phyloP scores from a whole-genome alignment of 2,329 filamentous ascomycete species.

The Dothideomycetes sp. region DNA sequence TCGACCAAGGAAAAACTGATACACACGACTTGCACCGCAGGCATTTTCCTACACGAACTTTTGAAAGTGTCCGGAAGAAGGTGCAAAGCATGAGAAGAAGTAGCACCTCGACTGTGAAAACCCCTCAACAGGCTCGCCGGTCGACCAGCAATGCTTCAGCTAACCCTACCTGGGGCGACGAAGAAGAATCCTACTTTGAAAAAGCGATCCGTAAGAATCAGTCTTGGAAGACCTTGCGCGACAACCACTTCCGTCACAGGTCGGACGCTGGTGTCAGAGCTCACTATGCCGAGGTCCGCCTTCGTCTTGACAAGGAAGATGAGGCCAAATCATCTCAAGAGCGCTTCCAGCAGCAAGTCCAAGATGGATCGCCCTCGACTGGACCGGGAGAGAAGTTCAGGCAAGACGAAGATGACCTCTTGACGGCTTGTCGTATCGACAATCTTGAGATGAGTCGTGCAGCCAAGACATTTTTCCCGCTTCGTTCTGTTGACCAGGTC shows the following conservation, averaged over 20 bases:
- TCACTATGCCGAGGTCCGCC: background rate
- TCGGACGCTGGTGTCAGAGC: slow-evolving; percentile 7
- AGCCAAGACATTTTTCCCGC: slow-evolving; percentile 14
- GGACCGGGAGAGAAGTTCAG: slow-evolving; percentile 9
- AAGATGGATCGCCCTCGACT: slow-evolving; percentile 6
- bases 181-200: slow-evolving; percentile 5
- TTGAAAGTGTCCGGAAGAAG: slow-evolving; percentile 9
- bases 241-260: slow-evolving; percentile 1
- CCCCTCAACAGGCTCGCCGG: too few species aligned
- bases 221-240: slow-evolving; percentile 5
- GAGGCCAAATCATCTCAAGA: background rate
- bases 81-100: background rate
- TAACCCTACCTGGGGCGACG: slow-evolving; percentile 1
- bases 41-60: slow-evolving; percentile 1
- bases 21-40: background rate
- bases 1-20: slow-evolving; percentile 5
- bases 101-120: too few species aligned
- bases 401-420: slow-evolving; percentile 11
- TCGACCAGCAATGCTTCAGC: background rate
- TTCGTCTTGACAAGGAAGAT: slow-evolving; percentile 3
- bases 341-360: background rate
- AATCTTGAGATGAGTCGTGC: slow-evolving; percentile 12
- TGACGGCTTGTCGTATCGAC: slow-evolving; percentile 12
- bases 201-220: slow-evolving; percentile 1
- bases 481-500: slow-evolving; percentile 2